Conservation (phyloP, 2,329 filamentous ascomycete genomes). For the Tolypocladium guangdongense region DNA sequence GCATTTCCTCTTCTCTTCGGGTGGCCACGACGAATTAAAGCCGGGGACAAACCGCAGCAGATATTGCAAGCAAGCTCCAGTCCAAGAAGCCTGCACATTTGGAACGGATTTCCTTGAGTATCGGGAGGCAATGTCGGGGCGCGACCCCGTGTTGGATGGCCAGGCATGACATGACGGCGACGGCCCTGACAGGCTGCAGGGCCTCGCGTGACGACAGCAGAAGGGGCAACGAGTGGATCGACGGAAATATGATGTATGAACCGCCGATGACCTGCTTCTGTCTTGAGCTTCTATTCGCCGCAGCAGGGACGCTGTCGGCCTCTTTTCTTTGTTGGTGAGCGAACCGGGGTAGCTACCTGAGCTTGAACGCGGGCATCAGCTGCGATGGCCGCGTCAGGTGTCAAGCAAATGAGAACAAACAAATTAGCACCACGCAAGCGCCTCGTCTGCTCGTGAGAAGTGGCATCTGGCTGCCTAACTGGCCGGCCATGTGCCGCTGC, state of each 20-base stretch:
- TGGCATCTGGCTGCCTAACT: not conserved
- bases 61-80: not conserved
- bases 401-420: not conserved
- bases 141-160: not conserved
- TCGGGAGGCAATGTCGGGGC: not conserved
- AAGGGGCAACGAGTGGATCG: not conserved
- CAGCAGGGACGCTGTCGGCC: not conserved
- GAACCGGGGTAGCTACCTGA: not conserved
- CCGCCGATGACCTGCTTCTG: not conserved
- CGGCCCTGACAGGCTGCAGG: not conserved
- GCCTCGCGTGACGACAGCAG: not conserved
- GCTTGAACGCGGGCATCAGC: not conserved
- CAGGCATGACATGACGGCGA: not conserved
- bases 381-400: not conserved
- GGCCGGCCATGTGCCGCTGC: not conserved
- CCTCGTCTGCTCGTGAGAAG: not conserved
- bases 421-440: not conserved
- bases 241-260: conserved; percentile 1
- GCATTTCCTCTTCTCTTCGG: not conserved
- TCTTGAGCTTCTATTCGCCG: not conserved
- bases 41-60: not conserved
- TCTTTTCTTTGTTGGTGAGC: not conserved
- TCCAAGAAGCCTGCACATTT: conserved; percentile 3
- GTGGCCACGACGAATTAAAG: not conserved
- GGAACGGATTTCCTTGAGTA: not conserved